Conservation (phyloP, 2,329 filamentous ascomycete genomes). For the Cladosporium sp. region DNA sequence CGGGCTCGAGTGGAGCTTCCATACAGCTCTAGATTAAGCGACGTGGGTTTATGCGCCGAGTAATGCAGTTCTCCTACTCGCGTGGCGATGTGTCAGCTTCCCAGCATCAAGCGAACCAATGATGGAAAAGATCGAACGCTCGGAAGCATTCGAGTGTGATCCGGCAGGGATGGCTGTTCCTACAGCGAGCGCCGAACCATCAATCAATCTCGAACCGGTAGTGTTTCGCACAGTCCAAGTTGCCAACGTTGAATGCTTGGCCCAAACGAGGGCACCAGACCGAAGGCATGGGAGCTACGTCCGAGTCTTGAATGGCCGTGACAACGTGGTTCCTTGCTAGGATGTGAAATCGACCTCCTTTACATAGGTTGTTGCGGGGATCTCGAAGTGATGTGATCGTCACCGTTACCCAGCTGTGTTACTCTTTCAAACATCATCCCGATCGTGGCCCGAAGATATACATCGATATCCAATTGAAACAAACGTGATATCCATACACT, state of each 20-base stretch:
- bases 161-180: neutral
- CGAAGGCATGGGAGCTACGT: neutral
- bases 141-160: neutral
- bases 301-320: neutral
- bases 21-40: neutral
- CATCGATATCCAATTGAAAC: no score
- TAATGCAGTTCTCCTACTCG: neutral
- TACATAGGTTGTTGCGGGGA: no score
- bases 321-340: neutral
- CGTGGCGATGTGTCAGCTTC: neutral
- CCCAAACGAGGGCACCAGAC: neutral
- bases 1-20: neutral
- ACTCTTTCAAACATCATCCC: no score
- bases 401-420: no score
- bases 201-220: conserved; percentile 2
- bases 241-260: neutral
- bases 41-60: neutral
- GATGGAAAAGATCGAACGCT: no score
- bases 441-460: no score
- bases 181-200: neutral
- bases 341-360: no score
- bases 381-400: no score
- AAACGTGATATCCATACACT: no score
- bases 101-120: neutral
- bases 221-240: neutral